phyloP scores from a whole-genome alignment of 139 green algal genomes.

The Eudorina sp. region DNA sequence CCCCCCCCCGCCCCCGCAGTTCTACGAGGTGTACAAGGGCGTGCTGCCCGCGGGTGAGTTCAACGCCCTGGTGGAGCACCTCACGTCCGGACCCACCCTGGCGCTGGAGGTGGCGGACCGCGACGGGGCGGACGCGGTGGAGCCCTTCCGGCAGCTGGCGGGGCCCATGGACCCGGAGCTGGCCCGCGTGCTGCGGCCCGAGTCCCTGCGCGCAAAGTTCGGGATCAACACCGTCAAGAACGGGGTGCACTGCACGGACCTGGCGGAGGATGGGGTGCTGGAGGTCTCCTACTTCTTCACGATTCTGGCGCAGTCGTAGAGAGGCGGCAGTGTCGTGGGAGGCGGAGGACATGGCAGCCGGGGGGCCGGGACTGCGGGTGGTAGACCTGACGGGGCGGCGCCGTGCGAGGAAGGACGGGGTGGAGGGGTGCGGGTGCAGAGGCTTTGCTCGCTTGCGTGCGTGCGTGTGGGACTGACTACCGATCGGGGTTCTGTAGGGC shows the following conservation, averaged over 20 bases:
- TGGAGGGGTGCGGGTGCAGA: no score
- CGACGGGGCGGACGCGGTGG: slow-evolving; percentile 65
- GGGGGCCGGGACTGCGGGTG: no score
- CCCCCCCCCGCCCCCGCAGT: slow-evolving; percentile 51
- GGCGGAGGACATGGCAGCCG: no score
- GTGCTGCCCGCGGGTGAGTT: slow-evolving; percentile 80
- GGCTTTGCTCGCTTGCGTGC: no score
- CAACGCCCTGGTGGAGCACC: slow-evolving; percentile 82
- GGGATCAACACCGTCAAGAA: slow-evolving; percentile 79
- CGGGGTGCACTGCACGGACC: slow-evolving; percentile 89
- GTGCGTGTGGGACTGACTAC: no score
- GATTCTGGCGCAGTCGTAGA: slow-evolving; percentile 18
- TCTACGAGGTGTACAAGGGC: slow-evolving; percentile 84
- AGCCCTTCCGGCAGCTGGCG: slow-evolving; percentile 72
- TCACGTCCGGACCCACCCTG: slow-evolving; percentile 76
- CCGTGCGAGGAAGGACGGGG: no score
- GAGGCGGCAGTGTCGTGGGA: no score
- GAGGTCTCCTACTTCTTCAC: slow-evolving; percentile 68
- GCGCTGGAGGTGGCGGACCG: slow-evolving; percentile 73
- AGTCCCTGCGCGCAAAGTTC: slow-evolving; percentile 80
- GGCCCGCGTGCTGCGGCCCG: slow-evolving; percentile 73
- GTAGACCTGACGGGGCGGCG: no score
- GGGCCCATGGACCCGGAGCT: slow-evolving; percentile 88
- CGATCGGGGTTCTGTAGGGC: no score
- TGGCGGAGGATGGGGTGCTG: slow-evolving; percentile 81